Percentiles rank a stretch among this genome's conserved stretches.
phyloP scores from a whole-genome alignment of 768 basidiomycete species.

The Amanita rubescens region DNA sequence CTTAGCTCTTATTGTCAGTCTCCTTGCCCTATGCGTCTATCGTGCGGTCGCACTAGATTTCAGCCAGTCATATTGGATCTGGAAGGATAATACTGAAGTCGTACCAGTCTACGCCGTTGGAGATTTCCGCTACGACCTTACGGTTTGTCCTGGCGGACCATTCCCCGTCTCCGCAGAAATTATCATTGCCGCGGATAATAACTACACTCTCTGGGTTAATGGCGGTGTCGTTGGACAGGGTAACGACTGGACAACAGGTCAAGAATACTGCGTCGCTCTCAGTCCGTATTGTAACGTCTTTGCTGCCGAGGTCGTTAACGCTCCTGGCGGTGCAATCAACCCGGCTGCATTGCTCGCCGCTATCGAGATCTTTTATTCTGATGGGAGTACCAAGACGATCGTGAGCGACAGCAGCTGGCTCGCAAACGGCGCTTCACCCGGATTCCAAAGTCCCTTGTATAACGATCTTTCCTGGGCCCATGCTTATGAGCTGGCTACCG shows the following conservation, averaged over 20 bases:
- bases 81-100: constrained; percentile 16
- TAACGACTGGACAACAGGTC: constrained; percentile 12
- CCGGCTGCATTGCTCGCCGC: too few species aligned
- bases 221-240: constrained; percentile 19
- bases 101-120: constrained; percentile 15
- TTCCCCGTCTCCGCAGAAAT: constrained; percentile 24
- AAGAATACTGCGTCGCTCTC: constrained; percentile 23
- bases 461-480: constrained; percentile 24
- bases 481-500: constrained; percentile 18
- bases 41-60: too few species aligned
- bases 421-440: too few species aligned
- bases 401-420: too few species aligned
- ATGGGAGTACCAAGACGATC: too few species aligned
- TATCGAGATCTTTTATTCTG: too few species aligned
- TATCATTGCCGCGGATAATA: too few species aligned
- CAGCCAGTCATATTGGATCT: constrained; percentile 26
- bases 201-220: constrained; percentile 29
- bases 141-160: constrained; percentile 21
- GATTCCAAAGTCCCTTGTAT: too few species aligned
- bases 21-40: not conserved
- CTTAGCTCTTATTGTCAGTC: not conserved
- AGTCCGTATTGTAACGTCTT: constrained; percentile 23
- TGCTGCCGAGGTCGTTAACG: constrained; percentile 19
- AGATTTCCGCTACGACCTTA: constrained; percentile 14
- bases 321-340: constrained; percentile 22